Percentiles rank a stretch among this genome's conserved stretches.
phyloP scores from a whole-genome alignment of 2,329 filamentous ascomycete genomes.

The Colletotrichum sojae region DNA sequence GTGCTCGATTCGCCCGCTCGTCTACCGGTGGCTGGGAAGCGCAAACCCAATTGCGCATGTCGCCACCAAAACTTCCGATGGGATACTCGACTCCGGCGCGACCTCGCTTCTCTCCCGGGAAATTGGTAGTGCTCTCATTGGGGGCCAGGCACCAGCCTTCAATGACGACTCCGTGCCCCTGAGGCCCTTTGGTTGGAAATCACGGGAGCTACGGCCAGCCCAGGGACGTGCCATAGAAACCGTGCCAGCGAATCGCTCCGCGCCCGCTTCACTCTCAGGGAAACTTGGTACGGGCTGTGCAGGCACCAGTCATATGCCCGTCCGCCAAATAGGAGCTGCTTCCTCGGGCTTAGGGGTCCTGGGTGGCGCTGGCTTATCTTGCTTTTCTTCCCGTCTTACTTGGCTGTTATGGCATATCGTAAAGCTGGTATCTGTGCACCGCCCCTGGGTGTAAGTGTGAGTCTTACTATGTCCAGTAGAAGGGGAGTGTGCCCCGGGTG shows the following conservation, averaged over 20 bases:
- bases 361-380: neutral
- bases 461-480: neutral
- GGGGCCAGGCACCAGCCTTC: slow-evolving; percentile 12
- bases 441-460: neutral
- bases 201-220: too few relatives aligned
- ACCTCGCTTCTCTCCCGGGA: too few relatives aligned
- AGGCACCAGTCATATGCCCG: neutral
- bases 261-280: neutral
- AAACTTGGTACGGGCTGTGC: slow-evolving; percentile 7
- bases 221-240: too few relatives aligned
- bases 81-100: too few relatives aligned
- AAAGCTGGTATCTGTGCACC: neutral
- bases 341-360: neutral
- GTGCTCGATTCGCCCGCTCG: too few relatives aligned
- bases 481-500: too few relatives aligned
- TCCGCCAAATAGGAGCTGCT: neutral
- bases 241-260: neutral
- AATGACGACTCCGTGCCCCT: slow-evolving; percentile 5
- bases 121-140: neutral
- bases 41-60: too few relatives aligned
- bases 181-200: neutral
- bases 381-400: neutral
- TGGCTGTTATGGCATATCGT: neutral
- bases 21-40: neutral
- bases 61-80: neutral